phyloP scores from a whole-genome alignment of 2,329 filamentous ascomycete species.

The Phoma sp. region DNA sequence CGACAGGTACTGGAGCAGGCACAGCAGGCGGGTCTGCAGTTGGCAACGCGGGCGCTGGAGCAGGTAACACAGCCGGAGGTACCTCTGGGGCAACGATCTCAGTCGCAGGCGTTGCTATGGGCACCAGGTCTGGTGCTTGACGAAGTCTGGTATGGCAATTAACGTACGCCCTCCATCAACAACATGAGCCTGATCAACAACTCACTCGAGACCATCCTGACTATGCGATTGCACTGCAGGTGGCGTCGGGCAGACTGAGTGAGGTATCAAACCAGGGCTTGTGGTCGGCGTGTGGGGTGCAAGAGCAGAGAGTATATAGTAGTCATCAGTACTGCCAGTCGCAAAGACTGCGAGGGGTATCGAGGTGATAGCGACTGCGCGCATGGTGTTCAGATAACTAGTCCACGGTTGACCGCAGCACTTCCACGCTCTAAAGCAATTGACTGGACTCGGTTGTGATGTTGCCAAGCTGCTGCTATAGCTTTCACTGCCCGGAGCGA shows the following conservation, averaged over 20 bases:
- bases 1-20: constrained; percentile 1
- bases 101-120: constrained; percentile 1
- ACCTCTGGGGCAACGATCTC: neutral
- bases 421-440: neutral
- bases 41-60: neutral
- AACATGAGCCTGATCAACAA: neutral
- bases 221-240: neutral
- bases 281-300: neutral
- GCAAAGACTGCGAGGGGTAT: neutral
- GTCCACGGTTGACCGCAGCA: neutral
- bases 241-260: neutral
- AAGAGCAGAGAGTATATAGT: constrained; percentile 8
- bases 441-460: neutral
- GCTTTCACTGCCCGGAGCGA: neutral
- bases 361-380: neutral
- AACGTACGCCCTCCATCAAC: neutral
- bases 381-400: neutral
- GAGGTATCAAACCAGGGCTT: neutral
- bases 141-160: constrained; percentile 16
- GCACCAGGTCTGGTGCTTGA: constrained; percentile 16
- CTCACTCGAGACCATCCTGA: constrained; percentile 11
- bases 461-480: neutral
- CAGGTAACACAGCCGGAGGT: neutral
- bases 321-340: neutral
- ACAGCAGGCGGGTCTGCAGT: neutral